Evolutionary conservation across 202 grass and related monocot genomes (phyloP).

Genomic region (Schoenoplectus triqueter): DNA sequence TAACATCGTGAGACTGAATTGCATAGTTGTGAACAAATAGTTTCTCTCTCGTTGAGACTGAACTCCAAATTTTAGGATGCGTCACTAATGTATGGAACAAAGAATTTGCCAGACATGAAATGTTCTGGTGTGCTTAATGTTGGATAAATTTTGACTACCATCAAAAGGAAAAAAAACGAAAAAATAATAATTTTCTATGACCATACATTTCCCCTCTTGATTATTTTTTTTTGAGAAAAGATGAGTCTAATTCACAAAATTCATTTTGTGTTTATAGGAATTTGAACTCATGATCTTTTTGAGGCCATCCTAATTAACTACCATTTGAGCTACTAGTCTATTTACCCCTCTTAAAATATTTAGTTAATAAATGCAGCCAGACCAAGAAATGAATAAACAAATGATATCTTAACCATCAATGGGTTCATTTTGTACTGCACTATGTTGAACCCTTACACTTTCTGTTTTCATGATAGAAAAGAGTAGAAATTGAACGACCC

Average conservation of each 20-base stretch:
- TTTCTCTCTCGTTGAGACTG: not conserved
- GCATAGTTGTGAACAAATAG: not conserved
- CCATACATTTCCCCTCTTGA: no score
- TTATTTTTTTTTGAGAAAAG: no score
- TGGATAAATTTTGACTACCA: not conserved
- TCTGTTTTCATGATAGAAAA: constrained; percentile 22
- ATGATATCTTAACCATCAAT: not conserved
- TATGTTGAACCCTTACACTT: not conserved
- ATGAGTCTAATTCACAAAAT: no score
- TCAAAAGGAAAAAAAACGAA: not conserved
- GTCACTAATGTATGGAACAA: not conserved
- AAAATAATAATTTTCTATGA: not conserved
- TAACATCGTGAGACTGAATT: no score
- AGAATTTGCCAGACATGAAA: not conserved
- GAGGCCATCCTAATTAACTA: no score
- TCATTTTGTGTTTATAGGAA: no score
- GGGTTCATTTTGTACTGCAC: constrained; percentile 11
- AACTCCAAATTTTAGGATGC: not conserved
- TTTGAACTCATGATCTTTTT: no score
- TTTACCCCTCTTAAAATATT: not conserved
- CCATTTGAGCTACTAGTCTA: no score
- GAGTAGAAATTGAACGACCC: constrained; percentile 33
- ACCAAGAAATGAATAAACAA: not conserved
- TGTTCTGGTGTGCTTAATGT: not conserved
- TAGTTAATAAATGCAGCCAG: not conserved